Evolutionary conservation across 2,329 filamentous ascomycete genomes (phyloP).

Genomic region (Cordyceps farinosa): DNA sequence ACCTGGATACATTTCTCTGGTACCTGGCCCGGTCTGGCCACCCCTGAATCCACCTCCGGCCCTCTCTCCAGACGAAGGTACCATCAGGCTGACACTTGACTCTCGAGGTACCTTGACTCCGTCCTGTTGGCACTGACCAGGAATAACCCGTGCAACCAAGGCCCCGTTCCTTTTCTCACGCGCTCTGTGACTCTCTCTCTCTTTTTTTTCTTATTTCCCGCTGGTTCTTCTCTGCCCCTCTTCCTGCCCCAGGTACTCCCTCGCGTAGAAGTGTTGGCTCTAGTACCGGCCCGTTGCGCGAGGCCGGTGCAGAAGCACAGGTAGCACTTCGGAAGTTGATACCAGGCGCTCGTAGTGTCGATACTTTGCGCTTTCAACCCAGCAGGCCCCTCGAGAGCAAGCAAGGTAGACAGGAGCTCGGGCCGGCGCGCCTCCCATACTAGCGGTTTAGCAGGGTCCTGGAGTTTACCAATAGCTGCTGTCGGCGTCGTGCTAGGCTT

Average conservation of each 20-base stretch:
- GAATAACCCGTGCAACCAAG: not conserved
- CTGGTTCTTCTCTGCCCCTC: constrained; percentile 1
- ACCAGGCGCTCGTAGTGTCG: not conserved
- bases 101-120: not conserved
- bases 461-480: not conserved
- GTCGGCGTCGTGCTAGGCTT: not conserved
- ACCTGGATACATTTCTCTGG: not conserved
- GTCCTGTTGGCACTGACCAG: not conserved
- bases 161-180: constrained; percentile 9
- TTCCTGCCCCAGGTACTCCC: not conserved
- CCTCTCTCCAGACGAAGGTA: not conserved
- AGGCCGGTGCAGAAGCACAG: not conserved
- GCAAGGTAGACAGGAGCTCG: not conserved
- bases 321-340: not conserved
- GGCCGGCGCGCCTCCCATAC: not conserved
- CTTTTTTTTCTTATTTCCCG: not conserved
- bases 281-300: not conserved
- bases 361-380: not conserved
- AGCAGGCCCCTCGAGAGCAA: not conserved
- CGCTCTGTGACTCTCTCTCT: not conserved
- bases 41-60: not conserved
- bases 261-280: not conserved
- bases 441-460: not conserved
- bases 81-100: not conserved
- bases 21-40: not conserved